Conservation (phyloP, 108 stramenopile species). For the Epithemia pelagica region DNA sequence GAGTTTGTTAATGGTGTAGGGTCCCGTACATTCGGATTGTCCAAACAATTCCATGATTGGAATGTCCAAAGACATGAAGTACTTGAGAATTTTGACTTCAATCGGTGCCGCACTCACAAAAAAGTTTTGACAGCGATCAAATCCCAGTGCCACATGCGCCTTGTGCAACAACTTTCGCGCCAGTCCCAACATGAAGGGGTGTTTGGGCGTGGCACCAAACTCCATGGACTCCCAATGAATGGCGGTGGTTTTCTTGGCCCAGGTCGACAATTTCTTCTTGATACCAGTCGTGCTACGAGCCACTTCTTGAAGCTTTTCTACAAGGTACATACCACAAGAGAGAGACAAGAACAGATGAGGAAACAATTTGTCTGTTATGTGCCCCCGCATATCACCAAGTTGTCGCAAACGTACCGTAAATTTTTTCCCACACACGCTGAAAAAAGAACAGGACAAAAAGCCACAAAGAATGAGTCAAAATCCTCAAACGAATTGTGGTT, state of each 20-base stretch:
- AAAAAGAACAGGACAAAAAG: background rate
- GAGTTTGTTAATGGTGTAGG: conserved; percentile 40
- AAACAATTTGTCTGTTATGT: too few species aligned
- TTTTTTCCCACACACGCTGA: conserved; percentile 79
- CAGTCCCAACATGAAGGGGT: conserved; percentile 10
- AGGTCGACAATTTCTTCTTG: conserved; percentile 54
- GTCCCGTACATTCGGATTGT: conserved; percentile 69
- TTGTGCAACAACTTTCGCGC: conserved; percentile 31
- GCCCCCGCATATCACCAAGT: too few species aligned
- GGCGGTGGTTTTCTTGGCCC: conserved; percentile 46
- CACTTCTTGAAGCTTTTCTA: conserved; percentile 62
- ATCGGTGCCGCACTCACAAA: conserved; percentile 67
- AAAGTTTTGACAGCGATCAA: conserved; percentile 35
- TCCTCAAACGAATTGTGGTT: background rate
- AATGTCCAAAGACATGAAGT: conserved; percentile 67
- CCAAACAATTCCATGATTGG: conserved; percentile 62
- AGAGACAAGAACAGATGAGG: background rate
- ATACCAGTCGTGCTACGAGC: conserved; percentile 26
- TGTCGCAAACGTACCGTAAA: conserved; percentile 31
- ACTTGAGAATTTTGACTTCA: conserved; percentile 45
- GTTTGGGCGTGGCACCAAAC: conserved; percentile 1
- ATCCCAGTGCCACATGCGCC: conserved; percentile 48
- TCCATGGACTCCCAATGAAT: conserved; percentile 12
- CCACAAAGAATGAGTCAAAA: background rate
- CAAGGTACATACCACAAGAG: background rate